Base-by-base conservation (phyloP, 1,284 basidiomycete species). In the Trichosporon faecale region DNA sequence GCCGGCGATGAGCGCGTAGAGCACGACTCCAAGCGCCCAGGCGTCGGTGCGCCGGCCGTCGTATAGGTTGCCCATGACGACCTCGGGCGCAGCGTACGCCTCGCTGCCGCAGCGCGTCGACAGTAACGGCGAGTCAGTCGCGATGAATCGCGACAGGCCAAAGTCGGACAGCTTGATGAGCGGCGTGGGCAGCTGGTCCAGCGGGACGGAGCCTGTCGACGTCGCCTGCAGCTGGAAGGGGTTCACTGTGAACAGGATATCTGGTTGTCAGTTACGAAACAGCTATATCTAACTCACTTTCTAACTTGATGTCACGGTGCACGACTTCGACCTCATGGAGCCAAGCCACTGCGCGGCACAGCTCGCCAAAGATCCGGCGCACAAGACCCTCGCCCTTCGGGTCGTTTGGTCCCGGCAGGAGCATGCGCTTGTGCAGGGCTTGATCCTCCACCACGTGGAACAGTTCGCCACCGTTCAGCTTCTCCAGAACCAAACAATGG, bases 291-390 rank as follows among this genome's bases (percentile, higher is more conserved):
- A 1, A 87, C 92, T 78, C 77, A 94, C 93, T 97, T 83, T 97
- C 94, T 21, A 97, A 88, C 85, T 97, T 97, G 84, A 97, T 90
- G 84, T 97, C 94, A 2, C 94, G 88, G 83, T 97, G 94, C 0
- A 96, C 93, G 46, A 96, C 87, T 1, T 90, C 90, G 33, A 93
- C 90, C 61, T 88, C 86, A 79, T 97, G 94, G 88, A 97, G 90
- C 93, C 93, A 97, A 1, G 89, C 90, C 0, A 96, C 91, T 1
- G 91, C 94, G 63, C 88, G 88, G 70, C 88, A 89, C 1, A 97
- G 85, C 81, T 96, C 94, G 64, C 87, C 86, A 86, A 91, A 94
- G 72, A 95, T 89, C 49, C 92, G 84, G 37, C 89, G 85, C 0
- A 94, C 85, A 9, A 93, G 77, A 2, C 79, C 80, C 60, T 82